Evolutionary conservation across 202 grass and related monocot species (phyloP), one percentile per base, ranked within the genome.

Genomic region (Carex arenaria): DNA sequence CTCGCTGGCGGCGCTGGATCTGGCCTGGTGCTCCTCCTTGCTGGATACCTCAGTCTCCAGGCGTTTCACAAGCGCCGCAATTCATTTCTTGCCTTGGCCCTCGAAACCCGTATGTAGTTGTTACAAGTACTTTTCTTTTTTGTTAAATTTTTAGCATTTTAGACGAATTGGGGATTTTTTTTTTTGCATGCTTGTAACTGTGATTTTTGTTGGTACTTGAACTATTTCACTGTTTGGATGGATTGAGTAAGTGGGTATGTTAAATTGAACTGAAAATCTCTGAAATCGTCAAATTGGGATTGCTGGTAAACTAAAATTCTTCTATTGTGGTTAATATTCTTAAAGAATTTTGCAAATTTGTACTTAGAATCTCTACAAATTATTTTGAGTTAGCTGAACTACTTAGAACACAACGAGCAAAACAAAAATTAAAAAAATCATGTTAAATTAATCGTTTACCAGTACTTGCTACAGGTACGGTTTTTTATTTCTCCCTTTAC

Each of bases 21-120:
- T 23, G 95, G 92, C 68, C 65, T 81, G 12, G 34, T 92, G 0
- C 92, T 95, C 45, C 90, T 98, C 76, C 90, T 98, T 20, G 90
- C 95, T 0, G 95, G 92, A 0, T 93, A 93, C 82, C 79, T 95
- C 83, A 98, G 95, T 85, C 90, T 98, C 23, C 92, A 94, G 89
- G 90, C 95, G 52, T 98, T 98, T 87, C 83, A 94, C 80, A 94
- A 95, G 63, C 87, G 92, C 38, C 89, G 87, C 64, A 98, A 95
- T 72, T 94, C 90, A 78, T 89, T 80, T 80, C 5, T 90, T 38
- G 95, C 95, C 75, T 64, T 94, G 62, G 85, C 81, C 30, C 76
- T 98, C 52, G 89, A 98, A 88, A 93, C 92, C 11, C 64, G 95
- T 94, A 90, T 83, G 85, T 63, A 0, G 49, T 59, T 15, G 22